Percentiles rank a stretch among this genome's conserved stretches.
Evolutionary conservation across 768 basidiomycete species (phyloP).

Genomic region (Naematelia encephala): DNA sequence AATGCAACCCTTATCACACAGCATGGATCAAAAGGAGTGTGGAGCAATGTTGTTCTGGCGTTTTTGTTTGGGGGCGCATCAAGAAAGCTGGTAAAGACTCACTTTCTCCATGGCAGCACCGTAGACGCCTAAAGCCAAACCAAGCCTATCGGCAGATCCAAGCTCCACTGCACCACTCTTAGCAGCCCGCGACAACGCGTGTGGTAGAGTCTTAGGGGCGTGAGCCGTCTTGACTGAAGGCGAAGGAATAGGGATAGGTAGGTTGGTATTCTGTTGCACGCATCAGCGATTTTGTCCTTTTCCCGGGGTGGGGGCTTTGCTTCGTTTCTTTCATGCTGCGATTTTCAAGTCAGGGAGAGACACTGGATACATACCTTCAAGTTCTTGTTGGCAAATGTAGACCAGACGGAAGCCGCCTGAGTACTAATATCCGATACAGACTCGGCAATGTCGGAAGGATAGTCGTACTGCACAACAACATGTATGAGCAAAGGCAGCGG

Average conservation of each 20-base stretch:
- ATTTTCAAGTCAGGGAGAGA: too few species aligned
- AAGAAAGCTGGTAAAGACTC: slow-evolving; percentile 13
- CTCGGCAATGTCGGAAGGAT: slow-evolving; percentile 68
- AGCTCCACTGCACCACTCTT: slow-evolving; percentile 58
- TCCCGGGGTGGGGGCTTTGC: too few species aligned
- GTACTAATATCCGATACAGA: slow-evolving; percentile 42
- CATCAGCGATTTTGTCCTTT: too few species aligned
- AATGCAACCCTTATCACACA: not conserved
- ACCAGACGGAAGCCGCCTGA: slow-evolving; percentile 45
- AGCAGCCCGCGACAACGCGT: slow-evolving; percentile 83
- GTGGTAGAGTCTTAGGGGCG: slow-evolving; percentile 94
- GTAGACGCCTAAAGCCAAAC: slow-evolving; percentile 72
- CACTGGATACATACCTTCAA: slow-evolving; percentile 46
- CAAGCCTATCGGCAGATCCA: slow-evolving; percentile 63
- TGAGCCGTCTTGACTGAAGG: slow-evolving; percentile 58
- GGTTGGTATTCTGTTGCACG: slow-evolving; percentile 63
- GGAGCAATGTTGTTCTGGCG: too few species aligned
- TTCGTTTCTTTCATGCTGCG: too few species aligned
- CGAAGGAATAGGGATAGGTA: slow-evolving; percentile 65
- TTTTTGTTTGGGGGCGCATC: too few species aligned
- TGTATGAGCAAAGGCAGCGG: slow-evolving; percentile 57
- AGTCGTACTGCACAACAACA: slow-evolving; percentile 47
- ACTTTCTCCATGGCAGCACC: slow-evolving; percentile 76
- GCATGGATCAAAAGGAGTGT: too few species aligned
- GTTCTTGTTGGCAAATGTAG: slow-evolving; percentile 50